Base-by-base conservation (phyloP, 2,329 filamentous ascomycete species). In the Coleophoma crateriformis region DNA sequence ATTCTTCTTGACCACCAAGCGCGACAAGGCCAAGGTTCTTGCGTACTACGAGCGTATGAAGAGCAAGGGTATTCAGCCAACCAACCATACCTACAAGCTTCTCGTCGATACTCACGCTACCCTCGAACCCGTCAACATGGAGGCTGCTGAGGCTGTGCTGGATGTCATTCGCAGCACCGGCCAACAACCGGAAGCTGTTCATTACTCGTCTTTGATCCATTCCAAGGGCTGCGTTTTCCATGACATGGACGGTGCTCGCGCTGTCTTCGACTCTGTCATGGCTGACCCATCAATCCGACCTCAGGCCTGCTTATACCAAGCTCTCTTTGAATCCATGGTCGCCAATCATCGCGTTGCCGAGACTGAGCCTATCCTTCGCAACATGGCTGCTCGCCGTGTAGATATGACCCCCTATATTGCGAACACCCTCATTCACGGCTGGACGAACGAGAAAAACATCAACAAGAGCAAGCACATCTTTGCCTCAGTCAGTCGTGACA, bases 1-100 rank as follows among this genome's bases (percentile, higher is more conserved):
- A 67, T 97, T 96, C 74, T 99, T 97, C 81, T 77, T 97, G 59
- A 95, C 89, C 50, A 97, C 92, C 49, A 97, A 97, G 81, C 89
- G 90, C 47, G 92, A 99, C 68, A 92, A 94, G 72, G 74, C 78
- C 68, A 97, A 97, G 81, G 92, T 96, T 5, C 78, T 99, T 20
- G 79, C 85, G 33, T 99, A 97, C 77, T 97, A 95, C 66, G 86
- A 95, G 69, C 88, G 92, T 54, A 97, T 99, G 94, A 83, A 86
- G 66, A 78, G 82, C 19, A 88, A 86, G 72, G 83, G 85, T 50
- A 99, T 99, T 64, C 76, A 87, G 52, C 92, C 94, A 2, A 97
- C 94, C 1, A 87, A 90, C 54, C 94, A 99, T 71, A 99, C 94
- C 1, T 96, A 91, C 78, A 99, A 99, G 76, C 85, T 99, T 17